Base-by-base conservation (phyloP, 164 flowering plant species). In the Berberis vulgaris region DNA sequence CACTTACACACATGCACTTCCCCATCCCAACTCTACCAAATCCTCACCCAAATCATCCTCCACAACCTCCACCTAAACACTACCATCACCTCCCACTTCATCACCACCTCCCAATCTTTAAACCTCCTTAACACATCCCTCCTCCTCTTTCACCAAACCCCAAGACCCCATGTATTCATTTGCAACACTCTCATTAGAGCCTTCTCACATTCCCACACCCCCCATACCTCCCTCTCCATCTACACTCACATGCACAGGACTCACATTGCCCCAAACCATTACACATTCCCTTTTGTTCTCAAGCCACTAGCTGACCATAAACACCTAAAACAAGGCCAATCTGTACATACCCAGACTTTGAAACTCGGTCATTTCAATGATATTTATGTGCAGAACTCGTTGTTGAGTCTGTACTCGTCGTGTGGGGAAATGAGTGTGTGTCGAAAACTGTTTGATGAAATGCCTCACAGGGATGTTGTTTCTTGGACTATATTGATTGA, bases 401-500 rank as follows among this genome's bases (percentile, higher is more conserved):
- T 84, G 64, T 46, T 86, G 67, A 72, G 69, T 69, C 50, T 83
- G 3, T 84, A 84, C 57, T 74, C 81, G 0, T 68, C 79, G 45
- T 71, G 75, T 64, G 84, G 86, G 1, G 41, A 60, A 2, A 74
- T 80, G 77, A 62, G 6, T 1, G 64, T 59, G 10, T 79, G 81
- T 43, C 64, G 59, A 13, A 46, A 60, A 13, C 49, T 84, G 76
- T 86, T 86, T 49, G 86, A 84, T 58, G 86, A 79, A 80, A 84
- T 84, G 85, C 71, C 80, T 12, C 73, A 70, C 1, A 74, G 75
- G 64, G 87, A 84, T 67, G 84, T 78, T 9, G 87, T 84, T 39
- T 83, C 89, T 1, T 84, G 89, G 89, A 86, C 88, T 41, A 71
- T 74, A 3, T 63, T 84, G 71, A 80, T 84, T 41, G 68, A 70